phyloP scores from a whole-genome alignment of 192 early-diverging fungal genomes.

The Coemansia sp. region DNA sequence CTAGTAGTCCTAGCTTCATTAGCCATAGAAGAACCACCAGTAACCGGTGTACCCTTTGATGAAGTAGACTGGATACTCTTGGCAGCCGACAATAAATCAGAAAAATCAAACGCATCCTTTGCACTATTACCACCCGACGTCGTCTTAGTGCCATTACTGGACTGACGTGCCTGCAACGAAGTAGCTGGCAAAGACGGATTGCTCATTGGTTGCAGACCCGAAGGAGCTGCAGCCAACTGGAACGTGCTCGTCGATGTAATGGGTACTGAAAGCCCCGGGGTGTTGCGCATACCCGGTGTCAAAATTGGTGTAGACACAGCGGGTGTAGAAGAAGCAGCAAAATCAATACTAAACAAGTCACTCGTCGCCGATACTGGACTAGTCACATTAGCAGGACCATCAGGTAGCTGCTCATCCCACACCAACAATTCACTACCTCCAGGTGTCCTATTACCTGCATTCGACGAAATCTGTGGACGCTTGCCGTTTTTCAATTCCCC shows the following conservation, averaged over 20 bases:
- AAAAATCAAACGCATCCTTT: slow-evolving; percentile 51
- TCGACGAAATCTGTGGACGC: slow-evolving; percentile 13
- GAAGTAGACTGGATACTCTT: slow-evolving; percentile 13
- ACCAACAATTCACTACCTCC: slow-evolving; percentile 20
- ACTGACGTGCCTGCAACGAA: slow-evolving; percentile 31
- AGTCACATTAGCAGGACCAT: neutral
- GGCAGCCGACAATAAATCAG: slow-evolving; percentile 35
- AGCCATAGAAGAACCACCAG: slow-evolving; percentile 1
- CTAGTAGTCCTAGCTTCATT: slow-evolving; percentile 28
- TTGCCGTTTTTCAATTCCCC: slow-evolving; percentile 31
- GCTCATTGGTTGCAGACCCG: slow-evolving; percentile 27
- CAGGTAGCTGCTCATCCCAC: slow-evolving; percentile 19
- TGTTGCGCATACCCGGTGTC: slow-evolving; percentile 17
- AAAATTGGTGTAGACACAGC: too few relatives aligned
- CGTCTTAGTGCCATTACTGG: too few relatives aligned
- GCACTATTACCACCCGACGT: too few relatives aligned
- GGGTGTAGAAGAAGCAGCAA: slow-evolving; percentile 14
- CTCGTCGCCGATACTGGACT: slow-evolving; percentile 18
- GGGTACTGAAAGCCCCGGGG: slow-evolving; percentile 17
- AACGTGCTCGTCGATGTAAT: slow-evolving; percentile 4
- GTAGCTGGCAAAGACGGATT: slow-evolving; percentile 43
- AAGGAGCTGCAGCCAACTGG: neutral
- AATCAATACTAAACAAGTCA: slow-evolving; percentile 38
- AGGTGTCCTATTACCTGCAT: neutral
- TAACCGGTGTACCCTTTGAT: neutral